phyloP scores from a whole-genome alignment of 495 filamentous ascomycete genomes.

The Talaromyces adpressus region DNA sequence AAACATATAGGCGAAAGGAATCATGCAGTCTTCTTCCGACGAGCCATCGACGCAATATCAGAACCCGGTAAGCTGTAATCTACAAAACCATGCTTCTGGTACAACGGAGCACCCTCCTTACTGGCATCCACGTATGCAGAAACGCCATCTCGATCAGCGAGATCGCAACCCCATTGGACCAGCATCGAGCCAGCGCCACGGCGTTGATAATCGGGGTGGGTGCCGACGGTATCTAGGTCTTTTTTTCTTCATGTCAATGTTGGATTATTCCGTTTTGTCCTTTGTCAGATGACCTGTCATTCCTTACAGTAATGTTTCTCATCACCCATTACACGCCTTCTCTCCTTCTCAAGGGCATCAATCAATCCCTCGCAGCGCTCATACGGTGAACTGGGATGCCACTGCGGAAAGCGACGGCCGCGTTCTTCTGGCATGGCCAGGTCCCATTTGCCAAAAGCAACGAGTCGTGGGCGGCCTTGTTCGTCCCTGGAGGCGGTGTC shows the following conservation, averaged over 20 bases:
- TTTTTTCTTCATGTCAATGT: not conserved
- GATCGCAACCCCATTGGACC: constrained; percentile 41
- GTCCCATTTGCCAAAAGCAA: constrained; percentile 8
- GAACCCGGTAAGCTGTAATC: constrained; percentile 16
- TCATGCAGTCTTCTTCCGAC: not conserved
- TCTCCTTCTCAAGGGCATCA: constrained; percentile 10
- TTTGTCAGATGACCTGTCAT: not conserved
- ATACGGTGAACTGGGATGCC: constrained; percentile 8
- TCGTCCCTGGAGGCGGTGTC: not conserved
- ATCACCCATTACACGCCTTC: constrained; percentile 19
- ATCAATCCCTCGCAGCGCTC: constrained; percentile 16
- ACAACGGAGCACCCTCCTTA: constrained; percentile 20
- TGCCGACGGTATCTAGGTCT: constrained; percentile 44
- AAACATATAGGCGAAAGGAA: constrained; percentile 9
- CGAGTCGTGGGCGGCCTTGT: not conserved
- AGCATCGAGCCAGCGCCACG: constrained; percentile 45
- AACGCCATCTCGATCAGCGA: constrained; percentile 27
- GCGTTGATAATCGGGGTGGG: constrained; percentile 39
- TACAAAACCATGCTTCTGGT: constrained; percentile 26
- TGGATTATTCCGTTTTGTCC: not conserved
- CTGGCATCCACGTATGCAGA: constrained; percentile 27
- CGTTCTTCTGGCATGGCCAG: constrained; percentile 7
- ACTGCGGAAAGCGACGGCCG: constrained; percentile 7
- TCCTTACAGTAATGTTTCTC: constrained; percentile 20
- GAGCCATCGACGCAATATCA: constrained; percentile 10